A percentile compares a stretch with the other conserved stretches of the same genome.
Conservation (phyloP, 176 grass and related monocot genomes). For the Paspalum vaginatum region DNA sequence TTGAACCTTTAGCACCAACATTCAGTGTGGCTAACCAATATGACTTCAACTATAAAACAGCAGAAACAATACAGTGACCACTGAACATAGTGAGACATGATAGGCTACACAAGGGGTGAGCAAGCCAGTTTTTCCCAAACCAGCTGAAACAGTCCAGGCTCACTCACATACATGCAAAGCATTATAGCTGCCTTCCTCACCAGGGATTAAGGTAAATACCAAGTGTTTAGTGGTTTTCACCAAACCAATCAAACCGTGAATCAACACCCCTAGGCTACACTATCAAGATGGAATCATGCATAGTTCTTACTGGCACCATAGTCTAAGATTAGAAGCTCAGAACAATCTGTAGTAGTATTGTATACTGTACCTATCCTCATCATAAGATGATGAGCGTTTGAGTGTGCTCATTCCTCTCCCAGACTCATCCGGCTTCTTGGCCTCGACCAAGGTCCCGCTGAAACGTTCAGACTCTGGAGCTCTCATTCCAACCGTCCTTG, state of each 20-base stretch:
- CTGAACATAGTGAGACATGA: slow-evolving; percentile 1
- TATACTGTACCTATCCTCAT: slow-evolving; percentile 87
- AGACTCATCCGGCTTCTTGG: slow-evolving; percentile 55
- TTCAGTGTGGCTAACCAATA: not conserved
- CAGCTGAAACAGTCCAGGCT: not conserved
- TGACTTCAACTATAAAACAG: slow-evolving; percentile 17
- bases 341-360: slow-evolving; percentile 12
- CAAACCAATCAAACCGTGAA: not conserved
- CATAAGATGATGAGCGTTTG: slow-evolving; percentile 61
- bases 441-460: slow-evolving; percentile 60
- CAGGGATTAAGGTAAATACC: not conserved
- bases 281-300: slow-evolving; percentile 26
- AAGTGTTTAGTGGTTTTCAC: too few relatives aligned
- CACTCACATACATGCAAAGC: not conserved
- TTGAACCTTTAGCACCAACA: slow-evolving; percentile 12
- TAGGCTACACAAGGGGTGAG: slow-evolving; percentile 2
- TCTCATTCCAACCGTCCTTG: slow-evolving; percentile 54
- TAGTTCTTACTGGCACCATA: slow-evolving; percentile 15
- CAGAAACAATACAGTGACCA: not conserved
- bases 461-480: slow-evolving; percentile 66
- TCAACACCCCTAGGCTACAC: not conserved
- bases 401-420: slow-evolving; percentile 43
- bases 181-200: not conserved
- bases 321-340: slow-evolving; percentile 16
- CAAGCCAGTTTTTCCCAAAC: not conserved